Conservation (phyloP, 2,329 filamentous ascomycete genomes). For the Xenoacremonium recifei region DNA sequence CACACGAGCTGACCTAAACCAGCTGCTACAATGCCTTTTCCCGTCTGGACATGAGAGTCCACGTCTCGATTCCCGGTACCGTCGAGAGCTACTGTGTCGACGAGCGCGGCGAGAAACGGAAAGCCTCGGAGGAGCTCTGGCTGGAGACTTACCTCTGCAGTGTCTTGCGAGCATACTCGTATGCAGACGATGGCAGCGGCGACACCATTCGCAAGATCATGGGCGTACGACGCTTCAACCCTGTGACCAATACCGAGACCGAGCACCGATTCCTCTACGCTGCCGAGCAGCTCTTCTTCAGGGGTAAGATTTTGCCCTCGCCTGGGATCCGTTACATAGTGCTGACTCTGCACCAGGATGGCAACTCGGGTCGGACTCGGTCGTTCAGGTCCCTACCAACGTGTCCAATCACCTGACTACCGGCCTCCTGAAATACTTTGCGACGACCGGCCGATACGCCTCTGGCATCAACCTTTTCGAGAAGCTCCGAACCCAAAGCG, state of each 20-base stretch:
- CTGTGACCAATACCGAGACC: slow-evolving; percentile 95
- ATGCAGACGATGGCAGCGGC: slow-evolving; percentile 91
- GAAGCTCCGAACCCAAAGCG: slow-evolving; percentile 85
- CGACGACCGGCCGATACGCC: slow-evolving; percentile 89
- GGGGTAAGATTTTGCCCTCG: slow-evolving; percentile 57
- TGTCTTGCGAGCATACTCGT: slow-evolving; percentile 90
- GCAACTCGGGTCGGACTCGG: slow-evolving; percentile 93
- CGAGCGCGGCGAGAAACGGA: slow-evolving; percentile 90
- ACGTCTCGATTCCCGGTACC: slow-evolving; percentile 93
- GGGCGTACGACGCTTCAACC: slow-evolving; percentile 95
- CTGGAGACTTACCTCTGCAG: slow-evolving; percentile 96
- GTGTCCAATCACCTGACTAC: slow-evolving; percentile 94
- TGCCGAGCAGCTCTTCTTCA: slow-evolving; percentile 92
- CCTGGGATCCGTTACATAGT: neutral
- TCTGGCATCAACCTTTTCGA: slow-evolving; percentile 98
- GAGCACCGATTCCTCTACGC: slow-evolving; percentile 95
- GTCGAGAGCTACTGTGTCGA: slow-evolving; percentile 98
- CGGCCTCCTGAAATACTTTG: slow-evolving; percentile 91
- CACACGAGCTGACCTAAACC: slow-evolving; percentile 11
- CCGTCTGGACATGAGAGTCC: slow-evolving; percentile 94
- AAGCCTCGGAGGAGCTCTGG: slow-evolving; percentile 92
- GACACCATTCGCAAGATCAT: slow-evolving; percentile 96
- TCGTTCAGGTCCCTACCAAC: slow-evolving; percentile 95
- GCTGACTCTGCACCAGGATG: slow-evolving; percentile 58
- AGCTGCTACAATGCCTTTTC: slow-evolving; percentile 99